Conservation (phyloP, 2,329 filamentous ascomycete genomes). For the Ceratocystis albifundus region DNA sequence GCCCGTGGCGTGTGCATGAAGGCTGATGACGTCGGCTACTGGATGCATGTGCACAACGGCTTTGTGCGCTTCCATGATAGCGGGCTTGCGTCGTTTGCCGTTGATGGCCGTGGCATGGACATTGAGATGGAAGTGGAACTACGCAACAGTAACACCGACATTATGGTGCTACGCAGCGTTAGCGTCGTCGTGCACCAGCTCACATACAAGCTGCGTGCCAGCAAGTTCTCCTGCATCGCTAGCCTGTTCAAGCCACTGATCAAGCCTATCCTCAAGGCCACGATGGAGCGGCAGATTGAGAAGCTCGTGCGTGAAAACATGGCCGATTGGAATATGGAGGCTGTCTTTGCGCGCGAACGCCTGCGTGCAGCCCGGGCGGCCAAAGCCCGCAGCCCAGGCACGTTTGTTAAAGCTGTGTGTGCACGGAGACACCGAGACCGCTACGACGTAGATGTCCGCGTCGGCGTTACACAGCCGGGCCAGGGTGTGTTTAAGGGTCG, state of each 20-base stretch:
- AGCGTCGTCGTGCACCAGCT: conserved; percentile 78
- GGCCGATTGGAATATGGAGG: conserved; percentile 66
- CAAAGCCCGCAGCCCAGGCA: conserved; percentile 26
- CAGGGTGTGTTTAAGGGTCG: conserved; percentile 62
- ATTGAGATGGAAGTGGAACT: conserved; percentile 77
- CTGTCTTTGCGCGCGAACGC: conserved; percentile 76
- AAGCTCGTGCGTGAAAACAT: conserved; percentile 57
- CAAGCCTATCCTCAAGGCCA: conserved; percentile 65
- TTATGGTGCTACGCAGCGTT: conserved; percentile 65
- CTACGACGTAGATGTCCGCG: conserved; percentile 59
- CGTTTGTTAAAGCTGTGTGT: conserved; percentile 74
- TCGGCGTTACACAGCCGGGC: conserved; percentile 40
- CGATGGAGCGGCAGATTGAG: conserved; percentile 68
- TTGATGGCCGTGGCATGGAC: conserved; percentile 81
- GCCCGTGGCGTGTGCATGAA: conserved; percentile 73
- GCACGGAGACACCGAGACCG: conserved; percentile 71
- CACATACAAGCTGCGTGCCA: conserved; percentile 62
- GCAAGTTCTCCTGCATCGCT: conserved; percentile 62
- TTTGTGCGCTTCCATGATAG: conserved; percentile 65
- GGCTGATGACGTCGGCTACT: conserved; percentile 82
- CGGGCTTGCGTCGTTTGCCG: conserved; percentile 72
- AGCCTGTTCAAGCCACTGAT: conserved; percentile 80
- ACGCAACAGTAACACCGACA: conserved; percentile 63
- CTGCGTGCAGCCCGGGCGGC: conserved; percentile 76
- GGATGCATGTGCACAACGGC: conserved; percentile 67